A percentile compares a stretch with the other conserved stretches of the same genome.
Conservation (phyloP, 306 rosid species). For the Vigna trinervia region DNA sequence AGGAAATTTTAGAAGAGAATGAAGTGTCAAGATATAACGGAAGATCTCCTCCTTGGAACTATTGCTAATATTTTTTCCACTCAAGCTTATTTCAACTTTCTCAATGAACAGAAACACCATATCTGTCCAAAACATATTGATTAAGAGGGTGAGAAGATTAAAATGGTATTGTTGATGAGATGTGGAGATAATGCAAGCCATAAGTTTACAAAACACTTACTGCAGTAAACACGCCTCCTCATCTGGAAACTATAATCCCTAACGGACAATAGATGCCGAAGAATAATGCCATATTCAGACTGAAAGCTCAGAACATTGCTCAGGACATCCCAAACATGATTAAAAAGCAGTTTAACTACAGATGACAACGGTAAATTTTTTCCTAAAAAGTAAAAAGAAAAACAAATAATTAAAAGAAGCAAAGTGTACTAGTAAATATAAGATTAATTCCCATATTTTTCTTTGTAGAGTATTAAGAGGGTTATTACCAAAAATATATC, state of each 20-base stretch:
- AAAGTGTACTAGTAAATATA: conserved; percentile 28
- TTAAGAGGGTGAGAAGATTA: conserved; percentile 22
- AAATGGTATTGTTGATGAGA: conserved; percentile 38
- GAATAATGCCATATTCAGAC: conserved; percentile 80
- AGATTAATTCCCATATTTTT: conserved; percentile 13
- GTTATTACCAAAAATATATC: background rate
- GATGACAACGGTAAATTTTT: conserved; percentile 62
- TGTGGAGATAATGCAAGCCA: conserved; percentile 31
- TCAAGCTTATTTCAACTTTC: conserved; percentile 66
- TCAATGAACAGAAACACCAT: conserved; percentile 72
- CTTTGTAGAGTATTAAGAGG: conserved; percentile 1
- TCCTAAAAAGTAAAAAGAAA: conserved; percentile 54
- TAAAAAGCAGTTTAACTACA: conserved; percentile 74
- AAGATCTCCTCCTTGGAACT: conserved; percentile 84
- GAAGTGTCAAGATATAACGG: conserved; percentile 79
- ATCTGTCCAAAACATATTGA: conserved; percentile 55
- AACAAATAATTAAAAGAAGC: background rate
- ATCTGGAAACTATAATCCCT: conserved; percentile 84
- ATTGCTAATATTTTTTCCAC: conserved; percentile 60
- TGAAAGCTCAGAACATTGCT: conserved; percentile 80
- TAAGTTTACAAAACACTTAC: conserved; percentile 56
- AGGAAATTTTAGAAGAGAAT: conserved; percentile 84
- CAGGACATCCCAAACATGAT: conserved; percentile 81
- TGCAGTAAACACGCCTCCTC: conserved; percentile 74
- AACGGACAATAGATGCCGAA: conserved; percentile 74